Evolutionary conservation across 257 asterid genomes (phyloP).

Genomic region (Petrea volubilis): DNA sequence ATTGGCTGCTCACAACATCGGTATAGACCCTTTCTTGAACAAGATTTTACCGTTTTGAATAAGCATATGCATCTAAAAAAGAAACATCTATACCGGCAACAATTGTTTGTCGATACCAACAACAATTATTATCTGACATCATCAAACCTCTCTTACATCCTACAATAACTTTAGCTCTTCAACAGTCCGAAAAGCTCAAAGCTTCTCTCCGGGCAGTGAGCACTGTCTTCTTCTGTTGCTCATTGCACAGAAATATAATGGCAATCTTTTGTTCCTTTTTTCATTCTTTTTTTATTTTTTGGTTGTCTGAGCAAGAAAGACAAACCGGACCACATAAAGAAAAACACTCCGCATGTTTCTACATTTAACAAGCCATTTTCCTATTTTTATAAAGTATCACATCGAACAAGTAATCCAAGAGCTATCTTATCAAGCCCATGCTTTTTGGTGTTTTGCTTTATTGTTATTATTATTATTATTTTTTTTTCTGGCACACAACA

Average conservation of each 20-base stretch:
- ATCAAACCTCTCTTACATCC: background rate
- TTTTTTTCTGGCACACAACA: background rate
- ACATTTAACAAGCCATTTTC: background rate
- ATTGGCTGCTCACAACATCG: background rate
- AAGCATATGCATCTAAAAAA: background rate
- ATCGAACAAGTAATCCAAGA: background rate
- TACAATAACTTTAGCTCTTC: background rate
- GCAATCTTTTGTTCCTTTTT: background rate
- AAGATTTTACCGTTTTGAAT: background rate
- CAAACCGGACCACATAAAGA: background rate
- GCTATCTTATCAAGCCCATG: background rate
- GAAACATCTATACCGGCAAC: background rate
- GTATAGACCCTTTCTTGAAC: background rate
- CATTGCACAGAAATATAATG: background rate
- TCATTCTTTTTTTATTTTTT: no score
- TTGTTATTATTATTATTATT: no score
- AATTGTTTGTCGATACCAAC: background rate
- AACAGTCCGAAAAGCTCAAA: background rate
- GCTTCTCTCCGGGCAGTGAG: background rate
- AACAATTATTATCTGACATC: background rate
- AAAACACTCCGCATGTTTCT: background rate
- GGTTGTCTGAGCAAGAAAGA: background rate
- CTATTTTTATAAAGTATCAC: background rate
- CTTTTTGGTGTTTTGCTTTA: background rate
- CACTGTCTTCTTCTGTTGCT: background rate